Evolutionary conservation across 1,139 yeast genomes (phyloP).

Genomic region (Suhomyces taliae): DNA sequence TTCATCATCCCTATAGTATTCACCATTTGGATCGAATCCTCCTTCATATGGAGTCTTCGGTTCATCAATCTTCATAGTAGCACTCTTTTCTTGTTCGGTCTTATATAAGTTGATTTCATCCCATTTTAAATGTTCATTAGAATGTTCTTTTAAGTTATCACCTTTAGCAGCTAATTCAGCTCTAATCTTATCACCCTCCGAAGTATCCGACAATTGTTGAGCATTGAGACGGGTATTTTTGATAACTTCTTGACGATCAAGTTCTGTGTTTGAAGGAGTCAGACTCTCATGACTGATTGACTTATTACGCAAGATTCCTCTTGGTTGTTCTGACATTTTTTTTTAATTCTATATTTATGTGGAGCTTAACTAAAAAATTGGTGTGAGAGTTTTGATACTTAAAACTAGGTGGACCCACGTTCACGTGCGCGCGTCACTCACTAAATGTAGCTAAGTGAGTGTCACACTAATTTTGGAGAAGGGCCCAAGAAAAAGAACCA

Average conservation of each 20-base stretch:
- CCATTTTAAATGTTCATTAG: conserved; percentile 57
- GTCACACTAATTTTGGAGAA: too few relatives aligned
- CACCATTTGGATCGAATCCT: conserved; percentile 81
- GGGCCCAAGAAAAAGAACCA: too few relatives aligned
- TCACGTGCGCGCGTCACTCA: too few relatives aligned
- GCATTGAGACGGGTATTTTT: conserved; percentile 45
- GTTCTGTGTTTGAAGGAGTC: conserved; percentile 17
- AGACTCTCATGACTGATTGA: conserved; percentile 15
- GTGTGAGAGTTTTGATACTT: too few relatives aligned
- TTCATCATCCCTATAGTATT: conserved; percentile 75
- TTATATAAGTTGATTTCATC: conserved; percentile 68
- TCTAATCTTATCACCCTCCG: conserved; percentile 41
- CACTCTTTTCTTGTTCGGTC: conserved; percentile 67
- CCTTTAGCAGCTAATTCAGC: conserved; percentile 35
- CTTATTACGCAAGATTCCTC: conserved; percentile 46
- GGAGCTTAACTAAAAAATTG: not conserved
- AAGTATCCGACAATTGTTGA: conserved; percentile 29
- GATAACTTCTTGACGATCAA: conserved; percentile 48
- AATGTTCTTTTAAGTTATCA: conserved; percentile 2
- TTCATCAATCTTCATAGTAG: conserved; percentile 87
- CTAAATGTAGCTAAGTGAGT: too few relatives aligned
- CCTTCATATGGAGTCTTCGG: conserved; percentile 98
- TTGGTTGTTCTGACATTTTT: conserved; percentile 26
- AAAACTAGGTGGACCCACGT: too few relatives aligned
- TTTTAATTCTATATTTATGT: not conserved